Evolutionary conservation across 192 early-diverging fungal genomes (phyloP).

Genomic region (Pecoramyces ruminantium): DNA sequence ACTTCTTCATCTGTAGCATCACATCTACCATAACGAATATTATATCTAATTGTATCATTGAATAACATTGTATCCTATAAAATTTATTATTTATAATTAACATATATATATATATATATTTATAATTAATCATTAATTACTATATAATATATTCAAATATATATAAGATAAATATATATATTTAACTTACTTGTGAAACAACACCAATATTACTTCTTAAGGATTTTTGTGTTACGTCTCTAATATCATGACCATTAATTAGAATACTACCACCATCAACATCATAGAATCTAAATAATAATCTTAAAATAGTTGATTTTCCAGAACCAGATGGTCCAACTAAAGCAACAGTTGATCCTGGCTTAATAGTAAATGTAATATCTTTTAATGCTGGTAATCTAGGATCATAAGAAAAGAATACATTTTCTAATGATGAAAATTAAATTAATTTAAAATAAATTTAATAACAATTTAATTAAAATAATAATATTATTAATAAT

Average conservation of each 20-base stretch:
- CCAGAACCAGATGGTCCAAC: slow-evolving; percentile 64
- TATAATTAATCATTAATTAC: no score
- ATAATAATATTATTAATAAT: no score
- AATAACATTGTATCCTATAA: slow-evolving; percentile 83
- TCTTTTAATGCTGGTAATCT: slow-evolving; percentile 51
- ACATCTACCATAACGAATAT: slow-evolving; percentile 70
- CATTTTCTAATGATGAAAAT: slow-evolving; percentile 46
- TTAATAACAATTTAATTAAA: no score
- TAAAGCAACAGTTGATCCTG: slow-evolving; percentile 57
- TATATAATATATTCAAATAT: no score
- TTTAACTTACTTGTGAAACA: slow-evolving; percentile 51
- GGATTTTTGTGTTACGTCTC: slow-evolving; percentile 41
- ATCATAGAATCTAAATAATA: slow-evolving; percentile 89
- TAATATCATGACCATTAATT: slow-evolving; percentile 74
- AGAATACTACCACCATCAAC: slow-evolving; percentile 56
- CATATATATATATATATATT: no score
- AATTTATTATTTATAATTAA: no score
- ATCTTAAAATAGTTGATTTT: slow-evolving; percentile 31
- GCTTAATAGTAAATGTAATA: slow-evolving; percentile 47
- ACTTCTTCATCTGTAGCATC: slow-evolving; percentile 53
- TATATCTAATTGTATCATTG: slow-evolving; percentile 87
- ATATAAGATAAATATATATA: no score
- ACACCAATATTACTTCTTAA: slow-evolving; percentile 75
- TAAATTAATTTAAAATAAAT: no score
- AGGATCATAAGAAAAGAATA: slow-evolving; percentile 53